These are phyloP conservation scores for Penicillium daleae DNA, from an alignment of 495 filamentous ascomycete species.

Conservation along the genomic window DNA sequence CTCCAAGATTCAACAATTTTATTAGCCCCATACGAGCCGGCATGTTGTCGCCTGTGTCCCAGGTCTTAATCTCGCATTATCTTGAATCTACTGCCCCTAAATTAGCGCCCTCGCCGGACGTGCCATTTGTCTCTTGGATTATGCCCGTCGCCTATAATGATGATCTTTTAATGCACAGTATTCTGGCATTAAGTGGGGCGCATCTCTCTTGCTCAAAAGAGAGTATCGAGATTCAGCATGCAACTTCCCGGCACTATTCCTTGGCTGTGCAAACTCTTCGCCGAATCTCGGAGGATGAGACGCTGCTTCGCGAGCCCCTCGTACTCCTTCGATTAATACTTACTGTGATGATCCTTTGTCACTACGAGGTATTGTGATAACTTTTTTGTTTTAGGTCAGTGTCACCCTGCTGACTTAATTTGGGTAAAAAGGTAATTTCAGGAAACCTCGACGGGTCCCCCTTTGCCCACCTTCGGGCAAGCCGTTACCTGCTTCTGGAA, in stretches of 20 bases:
- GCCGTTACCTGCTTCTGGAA: not conserved
- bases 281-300: not conserved
- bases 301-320: not conserved
- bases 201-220: not conserved
- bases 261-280: not conserved
- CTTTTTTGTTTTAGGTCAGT: not conserved
- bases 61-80: not conserved
- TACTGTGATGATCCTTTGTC: not conserved
- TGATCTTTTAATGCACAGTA: not conserved
- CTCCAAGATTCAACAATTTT: not conserved
- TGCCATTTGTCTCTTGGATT: not conserved
- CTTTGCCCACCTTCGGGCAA: not conserved
- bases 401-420: not conserved
- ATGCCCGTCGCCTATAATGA: constrained; percentile 1
- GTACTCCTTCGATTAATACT: not conserved
- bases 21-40: not conserved
- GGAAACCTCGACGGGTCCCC: not conserved
- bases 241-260: not conserved
- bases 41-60: not conserved
- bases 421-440: not conserved
- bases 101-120: not conserved
- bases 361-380: constrained; percentile 6
- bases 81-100: not conserved
- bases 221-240: not conserved
- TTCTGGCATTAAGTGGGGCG: not conserved